Evolutionary conservation across 2,329 filamentous ascomycete genomes (phyloP), one percentile per base, ranked within the genome.

Genomic region (Aureobasidium sp.): DNA sequence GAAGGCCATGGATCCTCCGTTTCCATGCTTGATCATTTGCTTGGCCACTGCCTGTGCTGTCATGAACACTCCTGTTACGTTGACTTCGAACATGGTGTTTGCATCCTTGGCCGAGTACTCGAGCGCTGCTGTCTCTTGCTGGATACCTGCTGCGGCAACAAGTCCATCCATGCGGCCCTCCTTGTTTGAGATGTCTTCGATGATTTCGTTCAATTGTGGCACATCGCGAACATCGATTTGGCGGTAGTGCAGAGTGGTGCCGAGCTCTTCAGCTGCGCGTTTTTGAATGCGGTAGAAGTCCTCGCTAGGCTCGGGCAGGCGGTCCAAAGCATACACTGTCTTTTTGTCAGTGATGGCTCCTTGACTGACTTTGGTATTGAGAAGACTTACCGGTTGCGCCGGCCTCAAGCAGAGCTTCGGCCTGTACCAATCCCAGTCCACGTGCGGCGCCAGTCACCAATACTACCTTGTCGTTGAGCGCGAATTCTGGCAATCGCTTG

Each of bases 51-150:
- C 84, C 72, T 85, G 82, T 7, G 83, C 77, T 7, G 83, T 84
- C 82, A 86, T 85, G 70, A 86, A 82, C 5, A 82, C 81, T 10
- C 83, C 83, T 0, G 82, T 85, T 54, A 85, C 77, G 67, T 85
- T 85, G 65, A 85, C 75, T 66, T 83, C 81, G 64, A 86, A 81
- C 83, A 86, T 86, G 62, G 76, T 79, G 67, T 85, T 85, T 61
- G 81, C 78, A 66, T 86, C 83, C 69, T 84, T 80, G 58, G 80
- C 77, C 1, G 79, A 78, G 72, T 96, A 95, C 53, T 96, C 90
- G 60, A 96, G 78, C 1, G 92, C 91, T 0, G 89, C 76, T 0
- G 86, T 91, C 76, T 95, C 90, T 74, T 95, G 88, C 75, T 96
- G 90, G 68, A 91, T 89, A 1, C 86, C 87, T 0, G 87, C 87